Conservation (phyloP, 2,329 filamentous ascomycete genomes). For the Aspergillus fumigatus region DNA sequence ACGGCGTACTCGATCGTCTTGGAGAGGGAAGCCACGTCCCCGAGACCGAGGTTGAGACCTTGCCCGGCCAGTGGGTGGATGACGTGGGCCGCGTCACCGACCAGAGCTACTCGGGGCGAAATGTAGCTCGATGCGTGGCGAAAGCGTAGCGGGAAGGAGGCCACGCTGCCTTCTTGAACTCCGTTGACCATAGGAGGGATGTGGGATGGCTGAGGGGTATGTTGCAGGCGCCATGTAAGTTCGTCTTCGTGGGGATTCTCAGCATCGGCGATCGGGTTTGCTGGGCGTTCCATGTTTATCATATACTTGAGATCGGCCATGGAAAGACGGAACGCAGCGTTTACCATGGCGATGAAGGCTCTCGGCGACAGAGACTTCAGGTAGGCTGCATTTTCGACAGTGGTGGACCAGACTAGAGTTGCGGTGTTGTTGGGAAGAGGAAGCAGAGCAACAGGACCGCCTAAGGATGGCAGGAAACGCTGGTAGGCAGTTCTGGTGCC, state of each 20-base stretch:
- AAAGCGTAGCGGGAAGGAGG: constrained; percentile 86
- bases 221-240: constrained; percentile 73
- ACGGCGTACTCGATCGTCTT: constrained; percentile 72
- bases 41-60: constrained; percentile 89
- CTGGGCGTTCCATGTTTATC: constrained; percentile 56
- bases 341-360: constrained; percentile 83
- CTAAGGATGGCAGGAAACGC: constrained; percentile 76
- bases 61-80: constrained; percentile 93
- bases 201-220: constrained; percentile 55
- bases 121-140: constrained; percentile 93
- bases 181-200: constrained; percentile 63
- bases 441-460: constrained; percentile 82
- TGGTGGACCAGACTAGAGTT: constrained; percentile 93
- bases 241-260: constrained; percentile 62
- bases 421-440: constrained; percentile 79
- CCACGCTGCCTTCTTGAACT: constrained; percentile 74
- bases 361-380: constrained; percentile 68
- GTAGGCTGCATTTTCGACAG: constrained; percentile 69
- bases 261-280: constrained; percentile 9
- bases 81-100: constrained; percentile 93
- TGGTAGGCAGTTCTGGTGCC: constrained; percentile 78
- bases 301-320: constrained; percentile 78
- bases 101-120: constrained; percentile 80
- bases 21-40: constrained; percentile 76
- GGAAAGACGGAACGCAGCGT: constrained; percentile 82